Evolutionary conservation across 2,329 filamentous ascomycete genomes (phyloP), one percentile per base, ranked within the genome.

Genomic region (Calonectria montana): DNA sequence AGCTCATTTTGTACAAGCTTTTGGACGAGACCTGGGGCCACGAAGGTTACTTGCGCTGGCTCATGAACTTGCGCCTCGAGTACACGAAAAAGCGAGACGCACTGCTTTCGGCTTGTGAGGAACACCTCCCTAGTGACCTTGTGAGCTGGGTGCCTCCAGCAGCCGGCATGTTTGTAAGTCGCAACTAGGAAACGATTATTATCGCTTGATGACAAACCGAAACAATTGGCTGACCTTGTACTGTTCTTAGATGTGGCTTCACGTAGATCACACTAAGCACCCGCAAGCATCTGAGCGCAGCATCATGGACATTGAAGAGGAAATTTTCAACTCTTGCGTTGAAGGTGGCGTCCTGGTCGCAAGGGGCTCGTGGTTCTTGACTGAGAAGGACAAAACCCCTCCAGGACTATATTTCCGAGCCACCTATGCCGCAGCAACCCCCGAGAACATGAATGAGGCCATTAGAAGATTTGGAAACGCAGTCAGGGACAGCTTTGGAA

Each of bases 1-100:
- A 98, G 85, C 87, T 97, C 25, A 87, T 96, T 10, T 85, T 98
- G 67, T 96, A 94, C 86, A 97, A 97, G 85, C 87, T 99, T 25
- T 88, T 99, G 2, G 97, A 99, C 75, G 95, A 98, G 83, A 91
- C 92, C 62, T 99, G 97, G 97, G 97, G 96, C 27, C 97, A 99
- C 80, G 88, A 91, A 48, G 96, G 96, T 2, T 99, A 97, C 81
- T 84, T 99, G 27, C 89, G 93, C 79, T 99, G 97, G 97, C 85
- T 99, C 74, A 94, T 97, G 81, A 89, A 94, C 81, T 86, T 98
- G 78, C 90, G 95, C 57, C 83, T 91, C 78, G 91, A 95, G 83
- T 99, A 99, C 81, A 97, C 96, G 1, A 86, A 87, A 75, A 91
- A 96, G 72, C 88, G 97, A 68, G 90, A 98, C 80, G 89, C 91